phyloP scores from a whole-genome alignment of 176 grass and related monocot species.

The Poa pratensis region DNA sequence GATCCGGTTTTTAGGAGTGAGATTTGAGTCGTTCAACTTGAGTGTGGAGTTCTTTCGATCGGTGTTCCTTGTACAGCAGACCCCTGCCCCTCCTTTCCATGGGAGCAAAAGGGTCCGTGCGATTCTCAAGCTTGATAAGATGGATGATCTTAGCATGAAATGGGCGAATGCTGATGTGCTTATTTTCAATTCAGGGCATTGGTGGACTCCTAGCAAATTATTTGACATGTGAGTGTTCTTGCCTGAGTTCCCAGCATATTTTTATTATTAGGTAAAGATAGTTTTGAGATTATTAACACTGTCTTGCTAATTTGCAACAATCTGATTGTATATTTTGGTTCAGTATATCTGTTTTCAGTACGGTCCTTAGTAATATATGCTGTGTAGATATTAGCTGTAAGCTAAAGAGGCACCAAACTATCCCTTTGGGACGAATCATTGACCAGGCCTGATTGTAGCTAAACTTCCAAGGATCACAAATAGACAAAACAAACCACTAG shows the following conservation, averaged over 20 bases:
- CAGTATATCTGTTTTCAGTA: background rate
- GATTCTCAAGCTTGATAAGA: slow-evolving; percentile 76
- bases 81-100: slow-evolving; percentile 46
- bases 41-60: slow-evolving; percentile 90
- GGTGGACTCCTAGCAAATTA: slow-evolving; percentile 97
- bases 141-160: slow-evolving; percentile 71
- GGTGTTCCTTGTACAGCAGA: slow-evolving; percentile 84
- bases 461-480: background rate
- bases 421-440: slow-evolving; percentile 6
- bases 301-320: background rate
- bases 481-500: background rate
- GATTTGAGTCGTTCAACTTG: slow-evolving; percentile 75
- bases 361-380: background rate
- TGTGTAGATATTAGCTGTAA: background rate
- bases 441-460: background rate
- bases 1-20: slow-evolving; percentile 82
- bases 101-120: slow-evolving; percentile 58
- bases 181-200: slow-evolving; percentile 97
- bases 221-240: slow-evolving; percentile 93
- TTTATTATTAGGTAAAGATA: slow-evolving; percentile 16
- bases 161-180: slow-evolving; percentile 80
- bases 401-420: background rate
- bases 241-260: background rate
- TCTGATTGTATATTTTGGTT: background rate
- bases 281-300: background rate